Percentiles rank a stretch among this genome's conserved stretches.
phyloP scores from a whole-genome alignment of 257 asterid genomes.

The Rauvolfia tetraphylla region DNA sequence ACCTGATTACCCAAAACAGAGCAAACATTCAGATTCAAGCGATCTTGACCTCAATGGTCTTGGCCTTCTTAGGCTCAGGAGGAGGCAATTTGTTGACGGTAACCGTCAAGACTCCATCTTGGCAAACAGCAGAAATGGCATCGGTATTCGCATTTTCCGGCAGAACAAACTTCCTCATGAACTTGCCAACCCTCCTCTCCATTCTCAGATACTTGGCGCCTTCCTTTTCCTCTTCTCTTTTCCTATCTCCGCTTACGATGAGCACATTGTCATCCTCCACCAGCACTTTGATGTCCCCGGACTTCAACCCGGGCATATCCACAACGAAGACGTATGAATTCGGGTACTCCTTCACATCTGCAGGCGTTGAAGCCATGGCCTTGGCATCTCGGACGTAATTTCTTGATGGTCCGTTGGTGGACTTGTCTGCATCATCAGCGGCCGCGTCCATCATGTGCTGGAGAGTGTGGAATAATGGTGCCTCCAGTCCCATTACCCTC shows the following conservation, averaged over 20 bases:
- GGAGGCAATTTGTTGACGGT: conserved; percentile 45
- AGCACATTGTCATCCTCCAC: conserved; percentile 34
- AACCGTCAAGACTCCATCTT: conserved; percentile 47
- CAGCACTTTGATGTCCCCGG: conserved; percentile 25
- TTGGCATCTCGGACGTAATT: conserved; percentile 25
- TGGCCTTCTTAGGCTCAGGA: conserved; percentile 48
- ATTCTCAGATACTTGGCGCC: conserved; percentile 35
- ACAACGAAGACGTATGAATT: conserved; percentile 15
- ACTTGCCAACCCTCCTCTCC: conserved; percentile 49
- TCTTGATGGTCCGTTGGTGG: conserved; percentile 14
- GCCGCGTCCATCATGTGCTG: conserved; percentile 20
- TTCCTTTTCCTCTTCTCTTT: conserved; percentile 38
- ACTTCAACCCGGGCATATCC: conserved; percentile 32
- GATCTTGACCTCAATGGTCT: conserved; percentile 35
- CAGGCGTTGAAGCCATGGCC: conserved; percentile 27
- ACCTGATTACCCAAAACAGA: not conserved
- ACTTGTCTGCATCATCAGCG: conserved; percentile 16
- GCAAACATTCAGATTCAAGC: conserved; percentile 8
- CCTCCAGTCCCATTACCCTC: conserved; percentile 9
- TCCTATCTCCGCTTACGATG: conserved; percentile 42
- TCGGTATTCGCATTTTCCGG: conserved; percentile 40
- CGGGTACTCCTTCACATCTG: conserved; percentile 24
- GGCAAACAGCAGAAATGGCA: conserved; percentile 36
- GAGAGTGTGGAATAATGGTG: conserved; percentile 23
- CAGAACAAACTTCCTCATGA: conserved; percentile 44